Evolutionary conservation across 345 rosid genomes (phyloP).

Genomic region (Citrus inodora): DNA sequence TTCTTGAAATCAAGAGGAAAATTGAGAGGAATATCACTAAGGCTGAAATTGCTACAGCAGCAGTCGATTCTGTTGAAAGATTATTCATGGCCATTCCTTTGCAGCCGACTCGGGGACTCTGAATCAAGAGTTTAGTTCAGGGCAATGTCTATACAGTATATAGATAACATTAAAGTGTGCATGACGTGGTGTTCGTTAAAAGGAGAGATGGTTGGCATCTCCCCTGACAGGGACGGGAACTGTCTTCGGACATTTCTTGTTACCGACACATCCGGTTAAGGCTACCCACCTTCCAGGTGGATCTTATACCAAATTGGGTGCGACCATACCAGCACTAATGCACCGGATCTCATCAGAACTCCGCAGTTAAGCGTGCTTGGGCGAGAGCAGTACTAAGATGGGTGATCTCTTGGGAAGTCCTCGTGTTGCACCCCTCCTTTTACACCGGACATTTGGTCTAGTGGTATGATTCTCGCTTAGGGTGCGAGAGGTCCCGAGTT

Average conservation of each 20-base stretch:
- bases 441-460: constrained; percentile 69
- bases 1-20: background rate
- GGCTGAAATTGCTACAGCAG: background rate
- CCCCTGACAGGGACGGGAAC: constrained; percentile 51
- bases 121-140: background rate
- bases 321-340: too few species aligned
- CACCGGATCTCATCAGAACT: too few species aligned
- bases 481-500: constrained; percentile 96
- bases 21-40: background rate
- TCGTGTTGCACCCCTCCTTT: too few species aligned
- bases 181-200: constrained; percentile 29
- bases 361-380: too few species aligned
- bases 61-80: background rate
- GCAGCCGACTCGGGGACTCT: background rate
- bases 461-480: constrained; percentile 92
- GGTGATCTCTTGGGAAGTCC: too few species aligned
- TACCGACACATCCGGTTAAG: too few species aligned
- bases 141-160: background rate
- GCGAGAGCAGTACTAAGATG: too few species aligned
- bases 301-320: too few species aligned
- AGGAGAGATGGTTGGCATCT: constrained; percentile 86
- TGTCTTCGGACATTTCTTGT: too few species aligned
- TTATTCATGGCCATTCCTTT: background rate
- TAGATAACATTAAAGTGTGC: too few species aligned
- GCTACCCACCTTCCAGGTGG: too few species aligned